Percentiles rank a stretch among this genome's conserved stretches.
Evolutionary conservation across 768 basidiomycete species (phyloP).

Genomic region (Lentinula lateritia): DNA sequence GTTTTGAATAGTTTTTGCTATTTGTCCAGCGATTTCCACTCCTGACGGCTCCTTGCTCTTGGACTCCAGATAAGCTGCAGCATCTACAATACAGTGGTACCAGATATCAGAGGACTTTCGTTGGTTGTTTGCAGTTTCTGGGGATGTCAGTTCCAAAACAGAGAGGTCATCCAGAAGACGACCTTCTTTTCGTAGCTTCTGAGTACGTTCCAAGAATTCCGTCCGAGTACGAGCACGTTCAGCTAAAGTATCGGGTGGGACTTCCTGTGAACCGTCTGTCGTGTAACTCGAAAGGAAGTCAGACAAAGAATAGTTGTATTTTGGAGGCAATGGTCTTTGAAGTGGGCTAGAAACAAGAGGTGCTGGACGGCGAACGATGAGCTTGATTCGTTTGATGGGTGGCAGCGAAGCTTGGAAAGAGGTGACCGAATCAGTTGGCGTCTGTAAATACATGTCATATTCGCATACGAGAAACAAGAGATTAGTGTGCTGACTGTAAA

Average conservation of each 20-base stretch:
- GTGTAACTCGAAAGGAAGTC: conserved; percentile 60
- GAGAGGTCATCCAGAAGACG: conserved; percentile 36
- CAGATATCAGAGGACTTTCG: conserved; percentile 44
- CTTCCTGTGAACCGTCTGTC: conserved; percentile 43
- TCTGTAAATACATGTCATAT: neutral
- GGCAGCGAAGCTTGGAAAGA: conserved; percentile 16
- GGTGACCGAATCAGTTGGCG: neutral
- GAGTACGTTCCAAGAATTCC: conserved; percentile 35
- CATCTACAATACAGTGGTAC: conserved; percentile 52
- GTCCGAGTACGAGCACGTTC: conserved; percentile 37
- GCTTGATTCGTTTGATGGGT: conserved; percentile 58
- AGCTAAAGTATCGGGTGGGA: conserved; percentile 32
- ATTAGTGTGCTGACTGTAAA: neutral
- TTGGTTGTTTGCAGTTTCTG: conserved; percentile 4
- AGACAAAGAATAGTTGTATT: conserved; percentile 48
- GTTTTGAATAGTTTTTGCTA: conserved; percentile 60
- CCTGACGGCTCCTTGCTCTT: conserved; percentile 26
- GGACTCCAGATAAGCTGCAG: conserved; percentile 21
- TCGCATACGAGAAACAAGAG: neutral
- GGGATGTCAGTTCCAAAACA: neutral
- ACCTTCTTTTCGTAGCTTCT: conserved; percentile 40
- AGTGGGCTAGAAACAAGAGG: conserved; percentile 57
- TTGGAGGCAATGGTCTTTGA: conserved; percentile 55
- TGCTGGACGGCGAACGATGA: conserved; percentile 62
- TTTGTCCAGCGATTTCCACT: conserved; percentile 39